These are phyloP conservation scores for Penicillium sp. DNA, from an alignment of 2,329 filamentous ascomycete species.

Conservation along the genomic window DNA sequence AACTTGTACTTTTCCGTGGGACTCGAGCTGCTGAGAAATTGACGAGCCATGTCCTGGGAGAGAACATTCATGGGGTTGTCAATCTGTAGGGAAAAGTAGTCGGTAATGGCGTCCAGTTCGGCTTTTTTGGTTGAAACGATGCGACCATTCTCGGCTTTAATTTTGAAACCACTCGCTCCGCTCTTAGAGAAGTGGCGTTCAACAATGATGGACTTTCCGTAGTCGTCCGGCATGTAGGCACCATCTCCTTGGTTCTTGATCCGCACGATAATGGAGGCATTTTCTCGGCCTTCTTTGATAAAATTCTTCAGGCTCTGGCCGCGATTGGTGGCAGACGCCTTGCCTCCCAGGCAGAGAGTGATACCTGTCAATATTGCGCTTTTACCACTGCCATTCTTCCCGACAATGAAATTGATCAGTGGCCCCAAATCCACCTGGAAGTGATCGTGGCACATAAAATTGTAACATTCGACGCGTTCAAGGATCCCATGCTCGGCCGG, in stretches of 20 bases:
- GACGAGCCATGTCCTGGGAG: slow-evolving; percentile 89
- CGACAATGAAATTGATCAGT: slow-evolving; percentile 95
- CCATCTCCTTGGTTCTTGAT: slow-evolving; percentile 86
- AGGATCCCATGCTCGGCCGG: slow-evolving; percentile 81
- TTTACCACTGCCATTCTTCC: slow-evolving; percentile 96
- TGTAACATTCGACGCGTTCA: slow-evolving; percentile 77
- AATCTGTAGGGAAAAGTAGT: slow-evolving; percentile 89
- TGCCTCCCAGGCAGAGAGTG: slow-evolving; percentile 89
- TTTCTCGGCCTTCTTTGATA: slow-evolving; percentile 80
- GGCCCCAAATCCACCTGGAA: slow-evolving; percentile 83
- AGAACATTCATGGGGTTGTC: slow-evolving; percentile 96
- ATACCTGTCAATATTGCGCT: slow-evolving; percentile 91
- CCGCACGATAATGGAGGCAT: slow-evolving; percentile 67
- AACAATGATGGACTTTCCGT: slow-evolving; percentile 80
- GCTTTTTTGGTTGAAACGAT: slow-evolving; percentile 75
- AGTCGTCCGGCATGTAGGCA: slow-evolving; percentile 76
- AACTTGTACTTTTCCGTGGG: slow-evolving; percentile 89
- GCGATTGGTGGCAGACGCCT: slow-evolving; percentile 87
- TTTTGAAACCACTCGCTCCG: slow-evolving; percentile 76
- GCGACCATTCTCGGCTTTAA: slow-evolving; percentile 68
- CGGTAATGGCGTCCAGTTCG: slow-evolving; percentile 87
- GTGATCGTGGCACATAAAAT: slow-evolving; percentile 93
- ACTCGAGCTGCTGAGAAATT: slow-evolving; percentile 83
- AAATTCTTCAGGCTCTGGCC: slow-evolving; percentile 84
- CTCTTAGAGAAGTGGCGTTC: slow-evolving; percentile 78